Evolutionary conservation across 768 basidiomycete species (phyloP).

Genomic region (Podaxis sp.): DNA sequence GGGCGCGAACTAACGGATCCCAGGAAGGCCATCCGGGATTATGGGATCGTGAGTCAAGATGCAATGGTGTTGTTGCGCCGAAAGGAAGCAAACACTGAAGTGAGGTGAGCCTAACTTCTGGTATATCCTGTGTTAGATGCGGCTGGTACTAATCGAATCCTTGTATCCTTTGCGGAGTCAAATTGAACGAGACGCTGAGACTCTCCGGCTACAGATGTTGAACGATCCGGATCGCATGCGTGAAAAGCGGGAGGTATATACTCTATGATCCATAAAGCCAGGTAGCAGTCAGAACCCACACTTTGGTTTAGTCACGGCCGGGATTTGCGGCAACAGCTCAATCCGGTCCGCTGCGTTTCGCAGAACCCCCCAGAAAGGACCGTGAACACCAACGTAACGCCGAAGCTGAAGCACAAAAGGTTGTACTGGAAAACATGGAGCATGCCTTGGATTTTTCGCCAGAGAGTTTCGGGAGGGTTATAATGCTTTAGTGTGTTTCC

Average conservation of each 20-base stretch:
- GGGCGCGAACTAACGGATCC: constrained; percentile 64
- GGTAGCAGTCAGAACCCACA: not conserved
- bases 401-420: constrained; percentile 83
- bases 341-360: constrained; percentile 71
- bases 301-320: constrained; percentile 60
- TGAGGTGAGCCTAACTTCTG: constrained; percentile 33
- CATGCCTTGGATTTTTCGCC: constrained; percentile 94
- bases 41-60: constrained; percentile 53
- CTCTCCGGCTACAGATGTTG: constrained; percentile 85
- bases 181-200: constrained; percentile 79
- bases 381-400: constrained; percentile 51
- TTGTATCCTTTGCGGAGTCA: constrained; percentile 40
- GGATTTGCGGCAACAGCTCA: constrained; percentile 76
- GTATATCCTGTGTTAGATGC: not conserved
- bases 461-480: constrained; percentile 90
- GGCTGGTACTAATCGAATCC: not conserved
- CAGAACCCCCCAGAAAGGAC: constrained; percentile 64
- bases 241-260: constrained; percentile 62
- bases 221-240: constrained; percentile 82
- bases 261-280: constrained; percentile 20
- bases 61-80: constrained; percentile 70
- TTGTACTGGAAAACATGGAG: constrained; percentile 87
- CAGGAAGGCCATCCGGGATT: constrained; percentile 67
- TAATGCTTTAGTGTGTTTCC: constrained; percentile 88
- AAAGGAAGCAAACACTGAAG: constrained; percentile 41